Conservation (phyloP, 768 basidiomycete species). For the Pholiota microspora region DNA sequence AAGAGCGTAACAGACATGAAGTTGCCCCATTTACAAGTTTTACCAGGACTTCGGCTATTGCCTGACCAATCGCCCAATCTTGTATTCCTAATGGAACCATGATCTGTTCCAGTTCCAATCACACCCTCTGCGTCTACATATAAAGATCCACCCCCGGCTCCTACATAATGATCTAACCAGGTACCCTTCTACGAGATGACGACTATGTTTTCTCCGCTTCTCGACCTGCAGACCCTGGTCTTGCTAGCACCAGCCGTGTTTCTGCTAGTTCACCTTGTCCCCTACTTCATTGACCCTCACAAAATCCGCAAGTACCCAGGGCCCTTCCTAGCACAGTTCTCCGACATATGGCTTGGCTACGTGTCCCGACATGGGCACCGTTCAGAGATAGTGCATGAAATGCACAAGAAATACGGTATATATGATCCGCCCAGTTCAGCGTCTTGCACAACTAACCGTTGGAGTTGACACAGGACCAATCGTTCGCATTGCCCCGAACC, state of each 20-base stretch:
- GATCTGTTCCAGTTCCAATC: slow-evolving; percentile 5
- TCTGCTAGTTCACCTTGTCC: slow-evolving; percentile 37
- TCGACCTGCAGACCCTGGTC: slow-evolving; percentile 25
- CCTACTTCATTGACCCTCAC: slow-evolving; percentile 58
- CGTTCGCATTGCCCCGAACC: slow-evolving; percentile 73
- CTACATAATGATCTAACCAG: background rate
- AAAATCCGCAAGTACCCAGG: slow-evolving; percentile 65
- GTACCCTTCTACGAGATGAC: slow-evolving; percentile 23
- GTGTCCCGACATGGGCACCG: slow-evolving; percentile 68
- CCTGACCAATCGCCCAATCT: background rate
- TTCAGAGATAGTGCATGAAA: slow-evolving; percentile 67
- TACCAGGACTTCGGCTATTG: slow-evolving; percentile 4
- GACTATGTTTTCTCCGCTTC: slow-evolving; percentile 12
- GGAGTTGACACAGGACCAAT: slow-evolving; percentile 47
- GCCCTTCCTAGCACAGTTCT: slow-evolving; percentile 67
- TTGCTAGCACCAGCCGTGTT: slow-evolving; percentile 26
- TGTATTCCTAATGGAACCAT: background rate
- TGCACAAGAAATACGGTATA: slow-evolving; percentile 75
- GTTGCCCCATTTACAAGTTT: slow-evolving; percentile 1
- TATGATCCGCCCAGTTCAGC: background rate
- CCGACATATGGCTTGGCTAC: slow-evolving; percentile 72
- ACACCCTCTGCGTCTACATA: slow-evolving; percentile 1
- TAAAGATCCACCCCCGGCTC: background rate
- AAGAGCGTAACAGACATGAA: background rate
- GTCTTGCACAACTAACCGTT: background rate